phyloP scores from a whole-genome alignment of 2,329 filamentous ascomycete species.

The Colletotrichum sublineola region DNA sequence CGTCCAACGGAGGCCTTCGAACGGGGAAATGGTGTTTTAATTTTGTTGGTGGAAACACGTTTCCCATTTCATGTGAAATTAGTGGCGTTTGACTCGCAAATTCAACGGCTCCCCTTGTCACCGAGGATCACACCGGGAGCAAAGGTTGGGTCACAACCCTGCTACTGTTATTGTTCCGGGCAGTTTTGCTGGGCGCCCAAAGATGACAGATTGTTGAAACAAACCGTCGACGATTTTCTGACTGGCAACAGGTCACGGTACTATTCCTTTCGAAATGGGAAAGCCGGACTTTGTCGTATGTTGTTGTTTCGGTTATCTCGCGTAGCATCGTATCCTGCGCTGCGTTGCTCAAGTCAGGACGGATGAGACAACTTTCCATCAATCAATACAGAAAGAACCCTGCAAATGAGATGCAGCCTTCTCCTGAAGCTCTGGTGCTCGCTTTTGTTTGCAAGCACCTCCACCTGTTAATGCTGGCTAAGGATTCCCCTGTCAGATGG shows the following conservation, averaged over 20 bases:
- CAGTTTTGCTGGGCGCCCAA: not conserved
- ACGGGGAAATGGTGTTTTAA: not conserved
- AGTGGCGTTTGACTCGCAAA: conserved; percentile 10
- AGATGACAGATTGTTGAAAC: not conserved
- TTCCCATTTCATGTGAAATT: conserved; percentile 21
- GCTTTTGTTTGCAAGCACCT: conserved; percentile 19
- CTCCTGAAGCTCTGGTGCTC: conserved; percentile 9
- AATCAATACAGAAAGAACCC: conserved; percentile 30
- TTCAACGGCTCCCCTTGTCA: conserved; percentile 15
- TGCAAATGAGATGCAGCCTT: conserved; percentile 22
- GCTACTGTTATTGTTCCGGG: not conserved
- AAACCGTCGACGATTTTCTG: not conserved
- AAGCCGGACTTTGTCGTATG: not conserved
- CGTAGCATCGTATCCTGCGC: conserved; percentile 26
- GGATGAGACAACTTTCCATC: conserved; percentile 32
- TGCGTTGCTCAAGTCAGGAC: conserved; percentile 30
- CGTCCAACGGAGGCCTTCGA: not conserved
- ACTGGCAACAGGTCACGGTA: conserved; percentile 19
- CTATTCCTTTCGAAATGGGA: not conserved
- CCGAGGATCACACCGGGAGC: not conserved
- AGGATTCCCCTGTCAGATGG: conserved; percentile 24
- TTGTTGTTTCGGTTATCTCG: conserved; percentile 36
- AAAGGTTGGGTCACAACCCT: conserved; percentile 5
- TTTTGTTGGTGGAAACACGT: conserved; percentile 16
- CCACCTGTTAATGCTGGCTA: not conserved